Base-by-base conservation (phyloP, 129 eudicot species). In the Rutidosis leptorrhynchoides region DNA sequence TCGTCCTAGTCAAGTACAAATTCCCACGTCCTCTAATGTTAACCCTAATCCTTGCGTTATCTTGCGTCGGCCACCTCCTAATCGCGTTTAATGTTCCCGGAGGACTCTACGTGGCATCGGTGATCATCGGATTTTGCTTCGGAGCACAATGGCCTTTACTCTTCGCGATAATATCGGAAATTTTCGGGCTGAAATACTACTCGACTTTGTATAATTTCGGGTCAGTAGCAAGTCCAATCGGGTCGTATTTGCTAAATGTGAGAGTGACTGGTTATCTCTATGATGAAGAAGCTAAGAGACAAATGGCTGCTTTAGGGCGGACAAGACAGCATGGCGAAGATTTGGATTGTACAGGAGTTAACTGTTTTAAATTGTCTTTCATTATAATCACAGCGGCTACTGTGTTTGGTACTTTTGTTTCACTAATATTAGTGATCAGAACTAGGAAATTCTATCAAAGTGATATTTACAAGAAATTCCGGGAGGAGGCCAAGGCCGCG, bases 201-300 rank as follows among this genome's bases (percentile, higher is more conserved):
- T 77, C 89, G 12, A 85, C 96, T 3, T 64, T 88, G 83, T 92
- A 85, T 82, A 92, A 92, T 17, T 84, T 86, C 51, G 96, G 91
- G 7, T 89, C 78, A 45, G 7, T 88, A 55, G 98, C 87, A 3
- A 86, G 95, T 68, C 96, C 98, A 0, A 70, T 93, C 5, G 98
- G 98, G 1, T 88, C 95, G 0, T 93, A 93, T 70, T 15, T 93
- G 24, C 64, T 93, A 60, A 93, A 93, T 59, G 95, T 93, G n/a
- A 82, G 73, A 59, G 77, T 88, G 6, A 76, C 89, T 0, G 95
- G 98, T 20, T 78, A 64, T 11, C 55, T 88, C n/a, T 92, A 92
- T 19, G 98, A 92, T 29, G 64, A 46, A 9, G 87, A 88, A 79
- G 98, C 98, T 8, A 6, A 77, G 9, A 35, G n/a, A n/a, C n/a